Evolutionary conservation across 2,329 filamentous ascomycete genomes (phyloP).

Genomic region (Xylariaceae sp.): DNA sequence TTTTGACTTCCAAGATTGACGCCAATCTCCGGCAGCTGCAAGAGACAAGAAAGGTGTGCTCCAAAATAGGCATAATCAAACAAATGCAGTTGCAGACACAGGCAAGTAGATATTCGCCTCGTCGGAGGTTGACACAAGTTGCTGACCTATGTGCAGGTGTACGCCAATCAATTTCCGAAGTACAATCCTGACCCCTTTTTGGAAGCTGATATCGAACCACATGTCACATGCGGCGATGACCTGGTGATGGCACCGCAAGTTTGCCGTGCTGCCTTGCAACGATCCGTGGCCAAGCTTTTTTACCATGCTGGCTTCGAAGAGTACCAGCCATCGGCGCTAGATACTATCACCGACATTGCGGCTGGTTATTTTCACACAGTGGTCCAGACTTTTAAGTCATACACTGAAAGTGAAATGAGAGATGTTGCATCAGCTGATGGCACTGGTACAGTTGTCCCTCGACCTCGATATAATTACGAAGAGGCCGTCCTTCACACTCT

Average conservation of each 20-base stretch:
- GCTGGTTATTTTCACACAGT: slow-evolving; percentile 86
- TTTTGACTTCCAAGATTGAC: slow-evolving; percentile 74
- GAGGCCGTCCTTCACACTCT: slow-evolving; percentile 84
- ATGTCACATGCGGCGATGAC: slow-evolving; percentile 83
- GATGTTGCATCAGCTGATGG: slow-evolving; percentile 42
- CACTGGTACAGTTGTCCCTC: slow-evolving; percentile 41
- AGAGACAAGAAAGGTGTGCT: slow-evolving; percentile 90
- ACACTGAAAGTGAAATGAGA: slow-evolving; percentile 76
- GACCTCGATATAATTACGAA: slow-evolving; percentile 71
- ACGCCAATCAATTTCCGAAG: slow-evolving; percentile 97
- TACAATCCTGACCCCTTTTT: slow-evolving; percentile 86
- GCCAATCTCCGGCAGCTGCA: slow-evolving; percentile 93
- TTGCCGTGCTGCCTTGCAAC: slow-evolving; percentile 77
- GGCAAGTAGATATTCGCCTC: slow-evolving; percentile 44
- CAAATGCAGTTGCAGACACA: slow-evolving; percentile 99
- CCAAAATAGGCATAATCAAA: slow-evolving; percentile 96
- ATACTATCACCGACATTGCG: slow-evolving; percentile 83
- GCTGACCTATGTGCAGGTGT: slow-evolving; percentile 56
- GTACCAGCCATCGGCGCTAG: slow-evolving; percentile 88
- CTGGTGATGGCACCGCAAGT: slow-evolving; percentile 80
- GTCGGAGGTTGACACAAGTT: slow-evolving; percentile 4
- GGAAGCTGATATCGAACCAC: slow-evolving; percentile 80
- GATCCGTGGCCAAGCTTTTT: slow-evolving; percentile 89
- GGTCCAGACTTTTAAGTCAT: slow-evolving; percentile 71
- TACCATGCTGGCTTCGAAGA: slow-evolving; percentile 97